Conservation (phyloP, 2,329 filamentous ascomycete species). For the Penicillium psychrosexuale region DNA sequence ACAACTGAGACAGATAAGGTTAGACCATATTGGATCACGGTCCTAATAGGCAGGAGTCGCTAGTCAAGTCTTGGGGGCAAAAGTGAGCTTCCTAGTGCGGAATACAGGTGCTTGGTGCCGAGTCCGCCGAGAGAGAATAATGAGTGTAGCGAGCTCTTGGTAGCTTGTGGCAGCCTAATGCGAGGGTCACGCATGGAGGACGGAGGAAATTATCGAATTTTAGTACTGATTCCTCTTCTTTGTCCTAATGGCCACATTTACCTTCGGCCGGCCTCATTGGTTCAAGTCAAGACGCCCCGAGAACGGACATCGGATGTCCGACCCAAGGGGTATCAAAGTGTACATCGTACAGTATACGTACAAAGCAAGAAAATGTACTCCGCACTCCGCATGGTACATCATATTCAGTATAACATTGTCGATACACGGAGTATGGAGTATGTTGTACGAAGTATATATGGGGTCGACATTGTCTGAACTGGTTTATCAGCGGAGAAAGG, state of each 20-base stretch:
- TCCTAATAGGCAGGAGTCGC: not conserved
- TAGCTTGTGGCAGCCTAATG: not conserved
- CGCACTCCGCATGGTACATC: not conserved
- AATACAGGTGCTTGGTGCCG: constrained; percentile 1
- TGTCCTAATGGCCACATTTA: not conserved
- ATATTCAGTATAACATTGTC: not conserved
- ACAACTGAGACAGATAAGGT: not conserved
- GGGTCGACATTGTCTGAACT: not conserved
- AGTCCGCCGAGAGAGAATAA: not conserved
- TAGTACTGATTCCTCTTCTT: constrained; percentile 1
- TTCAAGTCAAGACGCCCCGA: not conserved
- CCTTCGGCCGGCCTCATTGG: not conserved
- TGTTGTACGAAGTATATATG: no score
- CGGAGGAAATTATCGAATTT: not conserved
- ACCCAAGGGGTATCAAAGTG: not conserved
- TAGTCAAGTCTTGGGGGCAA: not conserved
- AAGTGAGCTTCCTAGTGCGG: constrained; percentile 1
- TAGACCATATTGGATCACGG: not conserved
- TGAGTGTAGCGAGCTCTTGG: not conserved
- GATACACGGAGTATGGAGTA: not conserved
- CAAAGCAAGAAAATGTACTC: not conserved
- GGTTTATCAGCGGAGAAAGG: not conserved
- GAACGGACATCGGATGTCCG: not conserved
- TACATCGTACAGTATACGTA: not conserved
- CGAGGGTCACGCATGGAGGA: not conserved